These are phyloP conservation scores for Gastrodia elata DNA, from an alignment of 106 monocot species.

Conservation along the genomic window DNA sequence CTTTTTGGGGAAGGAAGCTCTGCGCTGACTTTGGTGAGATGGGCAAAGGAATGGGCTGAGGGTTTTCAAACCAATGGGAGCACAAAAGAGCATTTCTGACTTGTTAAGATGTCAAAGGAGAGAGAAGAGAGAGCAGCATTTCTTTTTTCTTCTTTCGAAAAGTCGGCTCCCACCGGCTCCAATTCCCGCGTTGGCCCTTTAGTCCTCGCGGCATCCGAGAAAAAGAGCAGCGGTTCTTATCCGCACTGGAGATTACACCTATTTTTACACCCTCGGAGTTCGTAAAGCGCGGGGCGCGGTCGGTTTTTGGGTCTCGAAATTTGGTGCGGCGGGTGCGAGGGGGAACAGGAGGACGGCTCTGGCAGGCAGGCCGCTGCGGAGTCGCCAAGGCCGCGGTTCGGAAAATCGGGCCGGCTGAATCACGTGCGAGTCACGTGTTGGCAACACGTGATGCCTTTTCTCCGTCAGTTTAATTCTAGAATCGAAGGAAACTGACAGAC, in stretches of 20 bases:
- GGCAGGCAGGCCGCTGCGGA: constrained; percentile 2
- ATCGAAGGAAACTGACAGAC: no score
- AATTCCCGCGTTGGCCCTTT: constrained; percentile 6
- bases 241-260: not conserved
- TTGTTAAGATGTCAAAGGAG: constrained; percentile 37
- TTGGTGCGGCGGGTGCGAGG: not conserved
- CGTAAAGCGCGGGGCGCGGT: not conserved
- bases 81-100: constrained; percentile 15
- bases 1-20: not conserved
- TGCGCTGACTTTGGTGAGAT: constrained; percentile 24
- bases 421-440: not conserved
- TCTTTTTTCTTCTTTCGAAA: not conserved
- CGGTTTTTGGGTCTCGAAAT: not conserved
- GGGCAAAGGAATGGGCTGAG: not conserved
- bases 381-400: not conserved
- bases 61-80: not conserved
- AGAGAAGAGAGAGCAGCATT: constrained; percentile 13
- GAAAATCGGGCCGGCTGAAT: not conserved
- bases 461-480: not conserved
- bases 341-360: not conserved
- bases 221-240: not conserved
- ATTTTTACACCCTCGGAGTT: not conserved
- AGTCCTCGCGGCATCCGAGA: not conserved
- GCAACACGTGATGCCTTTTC: not conserved
- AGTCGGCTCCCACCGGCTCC: constrained; percentile 4